Base-by-base conservation (phyloP, 1,139 yeast species). In the Saccharomyces hybrid region DNA sequence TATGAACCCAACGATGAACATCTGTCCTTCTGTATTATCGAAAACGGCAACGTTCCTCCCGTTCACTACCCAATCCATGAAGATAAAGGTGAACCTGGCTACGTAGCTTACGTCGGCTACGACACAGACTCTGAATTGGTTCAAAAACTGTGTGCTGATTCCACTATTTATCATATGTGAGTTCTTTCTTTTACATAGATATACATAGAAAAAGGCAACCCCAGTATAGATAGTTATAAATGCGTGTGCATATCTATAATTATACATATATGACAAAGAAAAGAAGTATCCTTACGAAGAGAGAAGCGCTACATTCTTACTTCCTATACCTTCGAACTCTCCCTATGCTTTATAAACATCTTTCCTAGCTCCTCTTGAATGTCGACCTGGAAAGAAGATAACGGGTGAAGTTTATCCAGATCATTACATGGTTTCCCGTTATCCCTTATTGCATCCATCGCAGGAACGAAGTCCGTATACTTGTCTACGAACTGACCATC, bases 1-100 rank as follows among this genome's bases (percentile, higher is more conserved):
- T 72, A 67, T 55, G 76, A 73, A 51, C 75, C 75, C 44, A 72
- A 72, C 50, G 60, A 64, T 4, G 68, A 66, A 49, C 62, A 64
- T 19, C 60, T 66, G 1, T 61, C 72, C 8, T 72, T 72, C 57
- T 74, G 77, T 53, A 60, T 74, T 11, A 61, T 63, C 11, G 73
- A 70, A 55, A 63, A 68, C 50, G 50, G 47, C 34, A 47, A 60
- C n/a, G 53, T 70, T 4, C 48, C 60, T 6, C 58, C 69, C 9
- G 59, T 63, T 42, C 73, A 70, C 51, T 70, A 70, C 52, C 73
- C 73, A 27, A 54, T 67, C 16, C 61, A 60, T 31, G 65, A 66
- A 47, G 64, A 65, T 49, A 71, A 70, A 47, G 73, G 71, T 7
- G 66, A 60, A 8, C 69, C 73, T 14, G 73, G 72, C 12, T 69